Conservation (phyloP, 1,284 basidiomycete genomes). For the Ceratorhiza oryzae-sativae region DNA sequence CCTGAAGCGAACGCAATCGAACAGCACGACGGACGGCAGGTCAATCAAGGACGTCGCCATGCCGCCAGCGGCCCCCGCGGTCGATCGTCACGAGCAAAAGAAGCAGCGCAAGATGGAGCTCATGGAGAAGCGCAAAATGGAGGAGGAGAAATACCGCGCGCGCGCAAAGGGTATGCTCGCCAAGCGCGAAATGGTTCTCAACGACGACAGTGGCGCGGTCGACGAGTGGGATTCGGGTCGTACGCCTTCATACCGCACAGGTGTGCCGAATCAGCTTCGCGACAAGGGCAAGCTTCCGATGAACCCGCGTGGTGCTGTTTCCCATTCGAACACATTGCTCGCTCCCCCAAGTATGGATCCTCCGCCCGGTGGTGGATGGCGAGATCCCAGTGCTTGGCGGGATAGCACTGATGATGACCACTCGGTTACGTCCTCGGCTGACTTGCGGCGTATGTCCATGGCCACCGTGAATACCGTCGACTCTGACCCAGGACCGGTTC, state of each 20-base stretch:
- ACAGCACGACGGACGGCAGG: conserved; percentile 70
- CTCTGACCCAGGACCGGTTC: conserved; percentile 80
- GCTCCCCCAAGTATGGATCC: conserved; percentile 29
- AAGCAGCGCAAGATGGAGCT: conserved; percentile 58
- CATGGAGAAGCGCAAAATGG: conserved; percentile 88
- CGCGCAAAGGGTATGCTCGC: conserved; percentile 3
- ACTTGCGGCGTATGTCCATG: conserved; percentile 73
- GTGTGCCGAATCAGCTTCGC: conserved; percentile 43
- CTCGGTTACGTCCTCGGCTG: conserved; percentile 81
- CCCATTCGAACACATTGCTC: conserved; percentile 28
- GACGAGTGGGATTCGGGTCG: conserved; percentile 20
- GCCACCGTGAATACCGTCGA: conserved; percentile 81
- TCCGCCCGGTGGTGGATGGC: conserved; percentile 49
- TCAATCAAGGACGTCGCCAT: conserved; percentile 59
- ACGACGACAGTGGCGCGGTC: not conserved
- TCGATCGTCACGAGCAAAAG: conserved; percentile 26
- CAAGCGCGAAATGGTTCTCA: conserved; percentile 32
- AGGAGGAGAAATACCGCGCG: conserved; percentile 63
- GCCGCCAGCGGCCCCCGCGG: conserved; percentile 35
- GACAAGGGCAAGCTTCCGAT: conserved; percentile 46
- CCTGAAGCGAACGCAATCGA: conserved; percentile 87
- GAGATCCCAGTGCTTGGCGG: conserved; percentile 75
- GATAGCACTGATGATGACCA: conserved; percentile 88
- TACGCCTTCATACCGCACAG: not conserved
- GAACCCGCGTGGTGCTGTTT: conserved; percentile 20